These are phyloP conservation scores for Beauveria asiatica DNA, from an alignment of 2,329 filamentous ascomycete species.

Conservation along the genomic window DNA sequence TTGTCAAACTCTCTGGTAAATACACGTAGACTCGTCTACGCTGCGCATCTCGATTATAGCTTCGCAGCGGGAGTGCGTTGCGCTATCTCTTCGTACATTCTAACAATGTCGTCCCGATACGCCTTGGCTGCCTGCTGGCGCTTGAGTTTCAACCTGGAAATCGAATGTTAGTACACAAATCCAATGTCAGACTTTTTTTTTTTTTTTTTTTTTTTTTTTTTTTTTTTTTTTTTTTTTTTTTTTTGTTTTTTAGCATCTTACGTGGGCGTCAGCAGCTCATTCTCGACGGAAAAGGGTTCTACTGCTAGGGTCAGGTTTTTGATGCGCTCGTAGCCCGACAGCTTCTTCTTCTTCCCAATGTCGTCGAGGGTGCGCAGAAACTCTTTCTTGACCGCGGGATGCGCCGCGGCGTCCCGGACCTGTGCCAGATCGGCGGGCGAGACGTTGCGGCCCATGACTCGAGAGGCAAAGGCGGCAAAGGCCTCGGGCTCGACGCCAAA, in stretches of 20 bases:
- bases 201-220: too few species aligned
- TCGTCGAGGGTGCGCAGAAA: slow-evolving; percentile 71
- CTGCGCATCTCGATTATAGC: slow-evolving; percentile 24
- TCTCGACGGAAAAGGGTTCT: slow-evolving; percentile 89
- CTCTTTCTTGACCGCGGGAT: slow-evolving; percentile 64
- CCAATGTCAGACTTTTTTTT: not conserved
- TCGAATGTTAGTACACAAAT: slow-evolving; percentile 9
- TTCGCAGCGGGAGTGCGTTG: slow-evolving; percentile 31
- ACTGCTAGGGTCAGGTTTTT: slow-evolving; percentile 64
- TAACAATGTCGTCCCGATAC: slow-evolving; percentile 44
- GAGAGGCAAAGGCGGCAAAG: slow-evolving; percentile 74
- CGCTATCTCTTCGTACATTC: slow-evolving; percentile 49
- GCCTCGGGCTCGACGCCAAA: slow-evolving; percentile 80
- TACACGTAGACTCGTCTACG: too few species aligned
- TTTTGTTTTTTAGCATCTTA: slow-evolving; percentile 39
- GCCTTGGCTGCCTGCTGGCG: slow-evolving; percentile 46
- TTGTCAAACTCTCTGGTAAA: too few species aligned
- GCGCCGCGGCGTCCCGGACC: slow-evolving; percentile 56
- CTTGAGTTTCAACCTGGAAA: slow-evolving; percentile 49
- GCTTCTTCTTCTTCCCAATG: slow-evolving; percentile 74
- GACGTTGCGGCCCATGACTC: slow-evolving; percentile 62
- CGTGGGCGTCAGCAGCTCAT: slow-evolving; percentile 83
- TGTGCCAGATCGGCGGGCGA: slow-evolving; percentile 55
- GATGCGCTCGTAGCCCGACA: slow-evolving; percentile 85
- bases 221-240: too few species aligned